Base-by-base conservation (phyloP, 1,284 basidiomycete species). In the Sparassis latifolia region DNA sequence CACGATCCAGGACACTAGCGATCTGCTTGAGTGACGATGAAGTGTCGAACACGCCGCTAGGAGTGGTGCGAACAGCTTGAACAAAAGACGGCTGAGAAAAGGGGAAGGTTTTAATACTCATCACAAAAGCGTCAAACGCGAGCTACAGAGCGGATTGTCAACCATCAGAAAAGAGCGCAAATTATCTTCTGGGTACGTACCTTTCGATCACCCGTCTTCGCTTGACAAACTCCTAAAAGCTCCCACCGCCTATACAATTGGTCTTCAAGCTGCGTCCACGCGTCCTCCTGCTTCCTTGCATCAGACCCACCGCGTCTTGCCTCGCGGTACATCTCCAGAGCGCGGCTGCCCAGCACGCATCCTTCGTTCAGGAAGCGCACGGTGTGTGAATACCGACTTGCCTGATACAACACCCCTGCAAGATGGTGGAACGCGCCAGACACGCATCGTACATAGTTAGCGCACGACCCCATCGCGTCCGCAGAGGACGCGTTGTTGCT, bases 231-330 rank as follows among this genome's bases (percentile, higher is more conserved):
- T 0, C 79, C 89, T 28, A 93, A 70, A n/a, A 92, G 67, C 65
- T 93, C 89, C 75, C 82, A 91, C 39, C 90, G 71, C 39, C 82
- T 75, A 56, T 77, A 80, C 32, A 89, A 54, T 56, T 85, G 81
- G 29, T 82, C 77, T 52, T 79, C 74, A 3, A 89, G 70, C 52
- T 79, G 75, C 45, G 55, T 69, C 81, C 84, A 87, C 0, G 68
- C 59, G 46, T 56, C 62, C 42, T 42, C 58, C 40, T 60, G 54
- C 29, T 50, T 60, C 45, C 38, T 41, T 1, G 39, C 55, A 2
- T 33, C 49, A 1, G 32, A 28, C 6, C 9, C 27, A 45, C 29
- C 30, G 6, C 3, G 40, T 20, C 20, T 20, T 20, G 20, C 20
- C 39, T 20, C 32, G 28, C 49, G 51, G 46, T 59, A 53, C 43